phyloP scores from a whole-genome alignment of 306 rosid genomes.

The Begonia masoniana region DNA sequence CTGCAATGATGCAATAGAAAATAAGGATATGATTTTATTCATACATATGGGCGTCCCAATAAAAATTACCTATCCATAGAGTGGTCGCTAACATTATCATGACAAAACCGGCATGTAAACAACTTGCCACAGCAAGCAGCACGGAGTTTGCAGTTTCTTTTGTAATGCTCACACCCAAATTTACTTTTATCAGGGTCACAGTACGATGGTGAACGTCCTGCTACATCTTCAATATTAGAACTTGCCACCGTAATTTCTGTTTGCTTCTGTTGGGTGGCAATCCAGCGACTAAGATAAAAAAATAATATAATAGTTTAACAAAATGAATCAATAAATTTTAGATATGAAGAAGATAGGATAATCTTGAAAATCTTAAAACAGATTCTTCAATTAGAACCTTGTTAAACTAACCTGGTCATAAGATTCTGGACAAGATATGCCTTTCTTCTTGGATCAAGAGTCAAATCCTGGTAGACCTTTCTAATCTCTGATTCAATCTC shows the following conservation, averaged over 20 bases:
- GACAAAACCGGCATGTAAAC: slow-evolving; percentile 94
- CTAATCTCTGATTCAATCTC: slow-evolving; percentile 96
- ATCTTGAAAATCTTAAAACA: not conserved
- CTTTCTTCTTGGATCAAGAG: slow-evolving; percentile 98
- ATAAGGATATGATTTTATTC: too few relatives aligned
- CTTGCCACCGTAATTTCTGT: slow-evolving; percentile 52
- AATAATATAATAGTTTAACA: slow-evolving; percentile 4
- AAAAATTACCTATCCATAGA: slow-evolving; percentile 85
- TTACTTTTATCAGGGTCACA: slow-evolving; percentile 50
- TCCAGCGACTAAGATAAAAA: slow-evolving; percentile 75
- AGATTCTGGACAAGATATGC: slow-evolving; percentile 98
- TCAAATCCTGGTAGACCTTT: slow-evolving; percentile 81
- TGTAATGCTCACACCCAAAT: slow-evolving; percentile 96
- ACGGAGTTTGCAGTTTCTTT: slow-evolving; percentile 93
- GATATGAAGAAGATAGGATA: not conserved
- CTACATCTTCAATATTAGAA: slow-evolving; percentile 52
- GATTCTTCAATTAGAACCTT: not conserved
- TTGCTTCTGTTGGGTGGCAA: slow-evolving; percentile 89
- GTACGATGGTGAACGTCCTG: slow-evolving; percentile 53
- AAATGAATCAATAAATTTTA: not conserved
- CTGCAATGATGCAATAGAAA: slow-evolving; percentile 27
- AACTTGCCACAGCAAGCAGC: slow-evolving; percentile 96
- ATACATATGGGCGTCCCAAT: slow-evolving; percentile 1
- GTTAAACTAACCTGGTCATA: slow-evolving; percentile 70
- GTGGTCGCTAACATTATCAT: slow-evolving; percentile 96